Evolutionary conservation across 768 basidiomycete genomes (phyloP), one percentile per base, ranked within the genome.

Genomic region (Mycena venus): DNA sequence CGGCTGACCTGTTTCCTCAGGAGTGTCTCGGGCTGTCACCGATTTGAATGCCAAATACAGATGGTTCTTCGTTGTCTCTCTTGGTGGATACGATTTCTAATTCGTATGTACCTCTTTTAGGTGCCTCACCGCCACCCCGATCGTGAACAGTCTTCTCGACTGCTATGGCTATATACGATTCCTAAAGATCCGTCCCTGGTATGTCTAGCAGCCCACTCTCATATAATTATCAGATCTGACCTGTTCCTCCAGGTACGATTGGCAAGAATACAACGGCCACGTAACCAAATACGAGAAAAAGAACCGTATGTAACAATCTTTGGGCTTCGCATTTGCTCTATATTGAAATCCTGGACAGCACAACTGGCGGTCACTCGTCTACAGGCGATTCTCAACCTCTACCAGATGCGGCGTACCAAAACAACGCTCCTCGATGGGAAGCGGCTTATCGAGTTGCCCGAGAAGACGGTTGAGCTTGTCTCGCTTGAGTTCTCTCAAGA

Each of bases 391-490:
- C 86, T 93, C 59, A 78, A 79, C 15, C 80, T 86, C 0, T 90
- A 89, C 79, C 82, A 91, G 58, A 81, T 94, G 29, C 86, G 94
- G 14, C 88, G 94, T 53, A 91, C 89, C 83, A 93, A 93, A 77
- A 87, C 91, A 61, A 88, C 90, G 0, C 83, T 83, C 78, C 83
- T 95, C 12, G 91, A 94, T 77, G 94, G 94, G 10, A 90, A 91
- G 79, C 88, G 85, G 25, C 83, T 95, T n/a, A 89, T 94, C 51
- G 89, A 92, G 69, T 84, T 95, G 34, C 93, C 92, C 6, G 79
- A 83, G 17, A 93, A 92, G 82, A 84, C 84, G 2, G 82, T 92
- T 9, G 81, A 86, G 1, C 82, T 93, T 2, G 80, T 86, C 36
- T 87, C 85, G 72, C 84, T 93, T 6, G 85, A 89, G 51, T 94